Evolutionary conservation across 345 rosid species (phyloP), one percentile per base, ranked within the genome.

Genomic region (Brassica incana): DNA sequence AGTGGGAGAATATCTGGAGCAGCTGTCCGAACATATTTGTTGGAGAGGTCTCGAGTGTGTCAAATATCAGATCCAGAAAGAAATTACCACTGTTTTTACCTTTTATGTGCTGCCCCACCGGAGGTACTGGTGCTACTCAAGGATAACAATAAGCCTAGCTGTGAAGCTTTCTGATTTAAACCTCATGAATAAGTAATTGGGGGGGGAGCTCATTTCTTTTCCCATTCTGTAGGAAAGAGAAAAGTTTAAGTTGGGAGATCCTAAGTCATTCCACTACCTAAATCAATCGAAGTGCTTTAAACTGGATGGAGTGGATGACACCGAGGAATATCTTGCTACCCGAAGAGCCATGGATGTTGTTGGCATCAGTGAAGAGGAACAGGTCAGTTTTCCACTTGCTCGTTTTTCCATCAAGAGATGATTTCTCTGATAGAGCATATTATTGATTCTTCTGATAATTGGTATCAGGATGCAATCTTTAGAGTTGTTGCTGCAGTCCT

Each of bases 1-100:
- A 90, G 76, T 84, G 99, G 99, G 87, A 88, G 99, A 85, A 95
- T 95, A 80, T 95, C 99, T 40, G 99, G 99, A 60, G 99, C 99
- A 18, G 99, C 99, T 73, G 87, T 95, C 78, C 85, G 99, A 63
- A 95, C 99, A 69, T 95, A 95, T 85, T 80, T 95, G 87, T 90
- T 95, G 59, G 99, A 95, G 84, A 87, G 99, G 67, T 95, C 99
- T 82, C 99, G 99, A 76, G 99, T 95, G 81, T 95, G 99, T 88
- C 99, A 95, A 88, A 86, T 93, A 86, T 91, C 97, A 72, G 86
- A 88, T 80, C 99, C 99, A 78, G 99, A 95, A 86, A 90, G 99
- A 90, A 95, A 93, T 80, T 95, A 95, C 76, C 99, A 95, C 72
- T 91, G 97, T 80, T 95, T 95, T 85, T 95, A 95, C 85, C 90